Conservation (phyloP, 495 filamentous ascomycete genomes). For the Hyaloscypha variabilis region DNA sequence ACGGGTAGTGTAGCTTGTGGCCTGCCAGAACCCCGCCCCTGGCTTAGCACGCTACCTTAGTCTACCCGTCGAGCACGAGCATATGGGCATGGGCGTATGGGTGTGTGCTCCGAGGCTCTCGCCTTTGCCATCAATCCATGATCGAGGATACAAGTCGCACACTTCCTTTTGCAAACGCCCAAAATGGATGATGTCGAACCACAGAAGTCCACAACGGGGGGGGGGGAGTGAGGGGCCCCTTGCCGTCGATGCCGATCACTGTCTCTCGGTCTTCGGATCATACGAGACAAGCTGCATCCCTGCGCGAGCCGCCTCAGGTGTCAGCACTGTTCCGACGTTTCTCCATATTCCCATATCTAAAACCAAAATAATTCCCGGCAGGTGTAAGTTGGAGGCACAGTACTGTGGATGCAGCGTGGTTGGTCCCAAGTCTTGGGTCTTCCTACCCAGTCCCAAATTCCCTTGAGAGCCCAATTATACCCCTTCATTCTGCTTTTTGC, state of each 20-base stretch:
- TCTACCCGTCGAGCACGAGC: too few species aligned
- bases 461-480: background rate
- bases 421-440: background rate
- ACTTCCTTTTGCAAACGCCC: background rate
- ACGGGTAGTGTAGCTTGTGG: too few species aligned
- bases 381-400: background rate
- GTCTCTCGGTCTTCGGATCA: background rate
- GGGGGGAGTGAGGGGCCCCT: background rate
- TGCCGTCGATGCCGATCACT: slow-evolving; percentile 1
- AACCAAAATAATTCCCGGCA: background rate
- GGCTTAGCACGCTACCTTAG: too few species aligned
- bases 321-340: background rate
- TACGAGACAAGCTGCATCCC: background rate
- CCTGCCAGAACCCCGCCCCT: too few species aligned
- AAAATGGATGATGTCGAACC: background rate
- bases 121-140: too few species aligned
- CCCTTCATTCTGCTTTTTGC: background rate
- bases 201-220: background rate
- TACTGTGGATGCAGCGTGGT: background rate
- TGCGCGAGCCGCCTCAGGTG: background rate
- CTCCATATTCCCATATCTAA: background rate
- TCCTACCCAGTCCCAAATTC: background rate
- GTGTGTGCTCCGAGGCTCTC: too few species aligned
- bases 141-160: too few species aligned
- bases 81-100: too few species aligned